Evolutionary conservation across 345 rosid genomes (phyloP).

Genomic region (Brassica nigra): DNA sequence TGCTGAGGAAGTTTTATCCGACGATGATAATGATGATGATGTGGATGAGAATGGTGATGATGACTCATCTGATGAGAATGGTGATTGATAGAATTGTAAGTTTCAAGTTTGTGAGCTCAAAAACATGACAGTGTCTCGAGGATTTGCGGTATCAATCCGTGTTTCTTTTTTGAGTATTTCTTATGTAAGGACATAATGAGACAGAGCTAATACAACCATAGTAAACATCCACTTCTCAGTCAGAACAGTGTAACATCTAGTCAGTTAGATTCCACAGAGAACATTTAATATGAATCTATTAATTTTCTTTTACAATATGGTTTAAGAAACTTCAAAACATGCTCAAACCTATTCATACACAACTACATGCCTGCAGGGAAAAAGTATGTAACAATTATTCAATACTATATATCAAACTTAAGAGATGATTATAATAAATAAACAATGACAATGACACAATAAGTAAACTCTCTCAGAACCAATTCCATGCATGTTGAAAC

Average conservation of each 20-base stretch:
- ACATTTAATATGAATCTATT: background rate
- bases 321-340: background rate
- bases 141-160: slow-evolving; percentile 14
- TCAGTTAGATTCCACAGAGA: background rate
- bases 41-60: slow-evolving; percentile 17
- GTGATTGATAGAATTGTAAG: background rate
- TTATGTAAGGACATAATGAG: slow-evolving; percentile 1
- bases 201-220: background rate
- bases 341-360: slow-evolving; percentile 26
- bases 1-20: slow-evolving; percentile 36
- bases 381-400: slow-evolving; percentile 14
- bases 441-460: slow-evolving; percentile 5
- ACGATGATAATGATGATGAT: slow-evolving; percentile 26
- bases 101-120: slow-evolving; percentile 1
- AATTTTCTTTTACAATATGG: slow-evolving; percentile 14
- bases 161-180: background rate
- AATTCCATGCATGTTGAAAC: slow-evolving; percentile 49
- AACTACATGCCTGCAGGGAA: slow-evolving; percentile 5
- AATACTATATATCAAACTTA: slow-evolving; percentile 21
- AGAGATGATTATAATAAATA: background rate
- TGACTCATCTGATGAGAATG: slow-evolving; percentile 25
- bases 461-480: slow-evolving; percentile 28
- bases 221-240: background rate
- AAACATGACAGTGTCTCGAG: background rate
- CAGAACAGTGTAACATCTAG: background rate